Base-by-base conservation (phyloP, 176 grass and related monocot genomes). In the Bothriochloa decipiens region DNA sequence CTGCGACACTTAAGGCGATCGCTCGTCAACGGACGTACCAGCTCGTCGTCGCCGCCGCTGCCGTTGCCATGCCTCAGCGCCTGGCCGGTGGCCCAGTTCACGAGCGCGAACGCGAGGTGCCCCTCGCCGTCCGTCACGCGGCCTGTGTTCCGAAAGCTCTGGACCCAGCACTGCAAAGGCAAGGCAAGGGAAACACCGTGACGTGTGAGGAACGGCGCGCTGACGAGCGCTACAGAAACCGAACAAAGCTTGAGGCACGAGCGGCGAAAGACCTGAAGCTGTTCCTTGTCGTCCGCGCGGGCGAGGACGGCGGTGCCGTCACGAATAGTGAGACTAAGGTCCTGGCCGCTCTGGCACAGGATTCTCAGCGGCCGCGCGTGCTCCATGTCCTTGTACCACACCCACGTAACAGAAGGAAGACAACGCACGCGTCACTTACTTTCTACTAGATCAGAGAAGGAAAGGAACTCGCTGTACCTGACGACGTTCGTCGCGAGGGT, bases 401-500 rank as follows among this genome's bases (percentile, higher is more conserved):
- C 35, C 35, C 5, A 36, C 35, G 35, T 36, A 36, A 36, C 35
- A 32, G 35, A 36, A 36, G 4, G 5, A 36, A 36, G 35, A 36
- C 35, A 36, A 36, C 35, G 35, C 35, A 36, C 35, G 35, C 35
- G 35, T 36, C 5, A 36, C 35, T 32, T 32, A 32, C 35, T 36
- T 36, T 5, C 35, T 32, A 32, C 29, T 32, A 32, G 35, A 36
- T 36, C 35, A 3, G 35, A 36, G 35, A 36, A 36, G 35, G 4
- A 36, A 36, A 36, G 35, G 35, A 36, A 36, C 35, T 36, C 35
- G 35, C 35, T 36, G 35, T 36, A 36, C 35, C 35, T 36, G 35
- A 36, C 35, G 87, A 23, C 52, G 72, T 1, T 87, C 75, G 61
- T 94, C 81, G 15, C 22, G 15, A 0, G 76, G 83, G 15, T 88